Evolutionary conservation across 2,329 filamentous ascomycete species (phyloP).

Genomic region (Fusarium pseudocircinatum): DNA sequence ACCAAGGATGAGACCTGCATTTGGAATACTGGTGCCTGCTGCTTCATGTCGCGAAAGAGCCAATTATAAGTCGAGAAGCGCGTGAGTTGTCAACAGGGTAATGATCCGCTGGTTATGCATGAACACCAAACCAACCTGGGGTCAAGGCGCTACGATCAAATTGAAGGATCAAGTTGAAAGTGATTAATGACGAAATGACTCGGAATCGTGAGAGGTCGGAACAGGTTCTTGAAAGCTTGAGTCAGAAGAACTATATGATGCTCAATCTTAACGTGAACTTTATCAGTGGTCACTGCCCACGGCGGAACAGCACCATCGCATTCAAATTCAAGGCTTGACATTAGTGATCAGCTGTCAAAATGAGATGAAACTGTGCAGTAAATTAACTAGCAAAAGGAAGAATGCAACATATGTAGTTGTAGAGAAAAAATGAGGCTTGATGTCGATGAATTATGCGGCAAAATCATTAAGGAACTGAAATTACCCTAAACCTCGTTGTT

Average conservation of each 20-base stretch:
- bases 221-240: rapidly evolving
- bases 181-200: neutral
- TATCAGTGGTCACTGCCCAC: too few relatives aligned
- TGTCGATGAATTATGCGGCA: rapidly evolving
- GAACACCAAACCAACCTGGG: neutral
- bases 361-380: rapidly evolving
- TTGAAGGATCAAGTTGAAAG: neutral
- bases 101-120: neutral
- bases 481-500: neutral
- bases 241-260: too few relatives aligned
- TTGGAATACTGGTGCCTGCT: neutral
- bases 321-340: rapidly evolving
- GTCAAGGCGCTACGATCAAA: neutral
- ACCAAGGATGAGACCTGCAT: neutral
- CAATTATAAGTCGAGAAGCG: neutral
- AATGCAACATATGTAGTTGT: too few relatives aligned
- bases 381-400: rapidly evolving
- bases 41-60: neutral
- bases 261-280: too few relatives aligned
- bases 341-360: rapidly evolving
- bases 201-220: neutral
- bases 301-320: rapidly evolving
- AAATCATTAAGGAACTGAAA: neutral
- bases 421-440: rapidly evolving
- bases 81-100: neutral